Base-by-base conservation (phyloP, 1,284 basidiomycete species). In the Boletellus deceptivus region DNA sequence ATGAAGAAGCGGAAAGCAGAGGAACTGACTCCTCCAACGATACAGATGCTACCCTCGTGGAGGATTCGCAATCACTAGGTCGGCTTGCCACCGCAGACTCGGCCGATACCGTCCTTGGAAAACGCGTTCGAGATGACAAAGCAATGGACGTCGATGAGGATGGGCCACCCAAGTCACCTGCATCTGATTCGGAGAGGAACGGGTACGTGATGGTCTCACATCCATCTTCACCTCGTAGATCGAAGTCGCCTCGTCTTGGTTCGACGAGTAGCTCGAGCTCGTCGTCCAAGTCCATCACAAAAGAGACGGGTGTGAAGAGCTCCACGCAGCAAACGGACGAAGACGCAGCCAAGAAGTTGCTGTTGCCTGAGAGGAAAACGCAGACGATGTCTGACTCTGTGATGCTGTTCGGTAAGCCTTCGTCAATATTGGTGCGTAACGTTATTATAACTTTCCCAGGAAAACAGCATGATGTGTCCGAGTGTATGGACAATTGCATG, bases 401-500 rank as follows among this genome's bases (percentile, higher is more conserved):
- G 16, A 91, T 96, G 89, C 88, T 93, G 80, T 96, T 96, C 63
- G 93, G 92, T 91, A 64, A 64, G 80, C 47, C 38, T 9, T 24
- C 16, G 14, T 48, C 8, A 39, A 24, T n/a, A 10, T 41, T 13
- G 14, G 11, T 17, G 16, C 51, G 33, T 6, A 36, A 39, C 22
- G 13, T 13, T 22, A 11, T 39, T 38, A 24, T 38, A 56, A 38
- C n/a, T 29, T 48, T 52, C 41, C 24, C 40, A 68, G 93, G 93
- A n/a, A 87, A 91, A 57, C 96, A 99, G 64, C 96, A 99, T 65
- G 96, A 99, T 67, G 95, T 98, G 3, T 90, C 95, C 0, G 96
- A 99, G 71, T 98, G 96, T 69, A 91, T 99, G 83, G 95, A 99
- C 72, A 99, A 99, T 62, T 95, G 96, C 72, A 89, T 99, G 76